Conservation (phyloP, 371 early-diverging fungal genomes). For the Mucor irregularis region DNA sequence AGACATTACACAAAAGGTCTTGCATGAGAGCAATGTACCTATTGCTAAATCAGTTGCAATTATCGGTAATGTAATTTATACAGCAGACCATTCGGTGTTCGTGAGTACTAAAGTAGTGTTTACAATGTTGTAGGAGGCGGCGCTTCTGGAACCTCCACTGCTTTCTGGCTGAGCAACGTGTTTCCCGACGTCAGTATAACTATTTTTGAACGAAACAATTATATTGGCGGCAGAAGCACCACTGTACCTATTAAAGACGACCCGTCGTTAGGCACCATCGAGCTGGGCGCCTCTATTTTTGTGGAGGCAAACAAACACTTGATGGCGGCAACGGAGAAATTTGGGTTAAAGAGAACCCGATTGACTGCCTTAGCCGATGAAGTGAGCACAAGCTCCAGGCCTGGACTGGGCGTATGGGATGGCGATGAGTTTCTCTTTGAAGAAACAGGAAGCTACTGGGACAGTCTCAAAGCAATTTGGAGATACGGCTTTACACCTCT, state of each 20-base stretch:
- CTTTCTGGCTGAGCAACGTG: conserved; percentile 54
- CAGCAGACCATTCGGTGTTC: not conserved
- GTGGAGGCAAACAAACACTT: conserved; percentile 59
- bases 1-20: conserved; percentile 2
- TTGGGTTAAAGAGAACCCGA: conserved; percentile 41
- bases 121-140: conserved; percentile 64
- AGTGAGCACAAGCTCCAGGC: not conserved
- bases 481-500: conserved; percentile 55
- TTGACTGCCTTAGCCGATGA: conserved; percentile 12
- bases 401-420: conserved; percentile 54
- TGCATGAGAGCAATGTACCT: conserved; percentile 2
- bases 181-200: conserved; percentile 46
- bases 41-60: conserved; percentile 24
- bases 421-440: conserved; percentile 52
- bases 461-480: conserved; percentile 42
- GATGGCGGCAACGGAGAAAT: conserved; percentile 51
- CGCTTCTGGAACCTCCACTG: conserved; percentile 62
- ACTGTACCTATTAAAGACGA: conserved; percentile 45
- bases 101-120: not conserved
- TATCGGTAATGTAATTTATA: conserved; percentile 28
- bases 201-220: conserved; percentile 51
- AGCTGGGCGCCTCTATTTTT: conserved; percentile 67
- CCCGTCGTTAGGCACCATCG: conserved; percentile 38
- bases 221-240: conserved; percentile 59
- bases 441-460: conserved; percentile 52